phyloP scores from a whole-genome alignment of 2,329 filamentous ascomycete genomes.

The Hawksworthiomyces lignivorus region DNA sequence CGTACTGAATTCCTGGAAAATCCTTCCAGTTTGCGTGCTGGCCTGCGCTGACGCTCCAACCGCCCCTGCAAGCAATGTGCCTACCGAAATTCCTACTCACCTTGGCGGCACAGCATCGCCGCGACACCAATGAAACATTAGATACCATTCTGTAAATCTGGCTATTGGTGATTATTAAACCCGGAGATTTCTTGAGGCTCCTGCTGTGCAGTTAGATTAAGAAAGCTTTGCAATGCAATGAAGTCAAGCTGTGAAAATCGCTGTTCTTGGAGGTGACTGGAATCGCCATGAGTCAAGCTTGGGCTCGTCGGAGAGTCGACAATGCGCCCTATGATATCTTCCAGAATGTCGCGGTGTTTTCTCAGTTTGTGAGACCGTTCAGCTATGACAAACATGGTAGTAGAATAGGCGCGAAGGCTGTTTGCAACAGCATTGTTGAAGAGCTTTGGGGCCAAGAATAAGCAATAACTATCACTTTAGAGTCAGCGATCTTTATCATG shows the following conservation, averaged over 20 bases:
- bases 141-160: no score
- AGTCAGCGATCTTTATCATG: no score
- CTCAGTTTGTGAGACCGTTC: slow-evolving; percentile 38
- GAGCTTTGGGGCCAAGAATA: slow-evolving; percentile 32
- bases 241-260: slow-evolving; percentile 3
- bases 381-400: slow-evolving; percentile 40
- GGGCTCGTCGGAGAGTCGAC: slow-evolving; percentile 17
- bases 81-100: no score
- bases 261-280: neutral
- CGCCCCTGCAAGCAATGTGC: no score
- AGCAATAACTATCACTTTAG: no score
- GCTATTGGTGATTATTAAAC: no score
- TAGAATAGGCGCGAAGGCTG: slow-evolving; percentile 39
- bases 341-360: slow-evolving; percentile 39
- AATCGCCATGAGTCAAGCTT: neutral
- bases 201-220: slow-evolving; percentile 6
- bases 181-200: no score
- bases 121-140: no score
- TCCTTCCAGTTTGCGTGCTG: no score
- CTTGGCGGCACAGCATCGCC: no score
- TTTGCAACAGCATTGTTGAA: slow-evolving; percentile 39
- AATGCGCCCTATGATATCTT: slow-evolving; percentile 35
- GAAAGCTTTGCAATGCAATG: slow-evolving; percentile 8
- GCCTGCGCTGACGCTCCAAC: no score
- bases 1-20: no score